phyloP scores from a whole-genome alignment of 2,329 filamentous ascomycete species.

The Monosporascus sp. region DNA sequence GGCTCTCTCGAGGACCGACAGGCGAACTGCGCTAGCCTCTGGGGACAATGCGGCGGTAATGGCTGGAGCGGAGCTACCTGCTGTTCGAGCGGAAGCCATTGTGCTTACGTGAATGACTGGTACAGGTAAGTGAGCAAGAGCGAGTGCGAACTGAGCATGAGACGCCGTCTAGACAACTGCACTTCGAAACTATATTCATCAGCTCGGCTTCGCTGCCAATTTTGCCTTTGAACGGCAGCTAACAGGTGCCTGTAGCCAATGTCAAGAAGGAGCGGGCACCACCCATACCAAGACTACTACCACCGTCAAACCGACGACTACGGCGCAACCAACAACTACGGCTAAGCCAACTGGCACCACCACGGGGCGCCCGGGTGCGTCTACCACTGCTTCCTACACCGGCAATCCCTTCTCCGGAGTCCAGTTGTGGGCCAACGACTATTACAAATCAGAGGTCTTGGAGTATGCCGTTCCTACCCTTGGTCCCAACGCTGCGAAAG shows the following conservation, averaged over 20 bases:
- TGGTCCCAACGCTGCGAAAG: constrained; percentile 42
- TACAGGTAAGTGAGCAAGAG: constrained; percentile 13
- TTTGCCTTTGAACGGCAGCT: not conserved
- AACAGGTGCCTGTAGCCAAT: constrained; percentile 10
- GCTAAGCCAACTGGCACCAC: constrained; percentile 19
- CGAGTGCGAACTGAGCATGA: not conserved
- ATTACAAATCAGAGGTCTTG: constrained; percentile 24
- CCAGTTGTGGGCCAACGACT: constrained; percentile 28
- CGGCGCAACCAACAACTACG: constrained; percentile 24
- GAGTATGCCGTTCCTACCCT: constrained; percentile 19
- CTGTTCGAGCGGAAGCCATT: constrained; percentile 35
- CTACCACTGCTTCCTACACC: constrained; percentile 35
- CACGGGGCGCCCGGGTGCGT: constrained; percentile 20
- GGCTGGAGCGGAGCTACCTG: constrained; percentile 39
- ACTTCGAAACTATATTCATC: no score
- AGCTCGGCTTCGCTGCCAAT: not conserved
- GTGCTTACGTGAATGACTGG: constrained; percentile 20
- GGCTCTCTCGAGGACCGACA: constrained; percentile 34
- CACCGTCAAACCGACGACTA: constrained; percentile 13
- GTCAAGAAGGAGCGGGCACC: constrained; percentile 9
- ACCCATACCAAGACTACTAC: constrained; percentile 11
- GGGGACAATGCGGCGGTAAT: constrained; percentile 41
- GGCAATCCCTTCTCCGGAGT: constrained; percentile 53
- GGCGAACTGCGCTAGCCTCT: constrained; percentile 25
- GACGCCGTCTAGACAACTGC: not conserved